phyloP scores from a whole-genome alignment of 176 grass and related monocot species.

The Eremochloa ophiuroides region DNA sequence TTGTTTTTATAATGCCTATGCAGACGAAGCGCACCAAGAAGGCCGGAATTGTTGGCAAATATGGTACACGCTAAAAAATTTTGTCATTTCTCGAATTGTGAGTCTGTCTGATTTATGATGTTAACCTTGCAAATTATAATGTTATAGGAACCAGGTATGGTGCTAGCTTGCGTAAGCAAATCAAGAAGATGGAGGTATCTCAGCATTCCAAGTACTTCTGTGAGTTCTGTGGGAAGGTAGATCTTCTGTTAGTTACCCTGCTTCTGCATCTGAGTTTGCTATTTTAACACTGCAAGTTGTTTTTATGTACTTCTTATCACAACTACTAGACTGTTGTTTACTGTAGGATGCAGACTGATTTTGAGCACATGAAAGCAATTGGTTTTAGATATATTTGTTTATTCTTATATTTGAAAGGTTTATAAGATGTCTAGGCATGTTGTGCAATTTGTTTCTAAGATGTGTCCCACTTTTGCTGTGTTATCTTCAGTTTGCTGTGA shows the following conservation, averaged over 20 bases:
- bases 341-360: not conserved
- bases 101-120: not conserved
- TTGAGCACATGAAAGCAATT: not conserved
- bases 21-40: constrained; percentile 99
- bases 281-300: not conserved
- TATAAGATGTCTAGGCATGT: not conserved
- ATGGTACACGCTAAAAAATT: constrained; percentile 36
- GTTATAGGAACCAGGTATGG: constrained; percentile 80
- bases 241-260: not conserved
- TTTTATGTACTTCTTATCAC: not conserved
- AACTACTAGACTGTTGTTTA: not conserved
- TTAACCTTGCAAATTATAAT: not conserved
- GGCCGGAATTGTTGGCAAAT: constrained; percentile 98
- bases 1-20: constrained; percentile 20
- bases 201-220: constrained; percentile 97
- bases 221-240: constrained; percentile 88
- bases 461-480: not conserved
- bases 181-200: constrained; percentile 98
- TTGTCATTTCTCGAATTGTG: not conserved
- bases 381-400: not conserved
- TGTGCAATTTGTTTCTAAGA: not conserved
- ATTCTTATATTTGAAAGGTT: not conserved
- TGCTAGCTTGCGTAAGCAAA: constrained; percentile 96
- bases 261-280: not conserved
- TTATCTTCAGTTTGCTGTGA: constrained; percentile 66